Evolutionary conservation across 2,329 filamentous ascomycete genomes (phyloP), one percentile per base, ranked within the genome.

Genomic region (Paraconiothyrium brasiliense): DNA sequence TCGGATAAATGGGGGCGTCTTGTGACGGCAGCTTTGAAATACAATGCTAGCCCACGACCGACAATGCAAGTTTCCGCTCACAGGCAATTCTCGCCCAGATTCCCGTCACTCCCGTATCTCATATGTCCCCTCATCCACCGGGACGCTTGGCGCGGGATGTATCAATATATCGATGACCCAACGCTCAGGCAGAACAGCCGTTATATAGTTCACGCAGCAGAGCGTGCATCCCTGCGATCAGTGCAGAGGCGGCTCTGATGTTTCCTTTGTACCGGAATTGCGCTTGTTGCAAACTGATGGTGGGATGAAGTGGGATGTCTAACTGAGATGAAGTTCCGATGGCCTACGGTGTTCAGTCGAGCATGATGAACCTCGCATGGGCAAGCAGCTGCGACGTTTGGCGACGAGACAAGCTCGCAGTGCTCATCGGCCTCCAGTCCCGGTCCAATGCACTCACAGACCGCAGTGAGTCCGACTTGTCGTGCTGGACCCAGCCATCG

Each of bases 231-330:
- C 27, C n/a, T 24, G 52, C 39, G 39, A 39, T 22, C 52, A 34
- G 52, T 35, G 52, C 52, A 46, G 27, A 55, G 52, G 39, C 39
- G 52, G 52, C 52, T 55, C 52, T 34, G 30, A 34, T 27, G 39
- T 55, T 44, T 35, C 39, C 39, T 44, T 46, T 55, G 52, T 35
- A 24, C 52, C 52, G 52, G 52, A 55, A 55, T 55, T 55, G 52
- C 39, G 7, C 24, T 34, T 43, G 39, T 55, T 44, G 41, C 39
- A 55, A 14, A 34, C 16, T 44, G 52, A 55, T 44, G 30, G 34
- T 39, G 20, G 39, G 24, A 37, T 43, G 27, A 24, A 44, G 9
- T 43, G 22, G 34, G 35, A 41, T 20, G 39, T 41, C 39, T 7
- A n/a, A 41, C 13, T 14, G 14, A 41, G 16, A 41, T 41, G 39